Percentiles rank a stretch among this genome's conserved stretches.
These are phyloP conservation scores for Lachnellula occidentalis DNA, from an alignment of 2,329 filamentous ascomycete genomes.

Conservation along the genomic window DNA sequence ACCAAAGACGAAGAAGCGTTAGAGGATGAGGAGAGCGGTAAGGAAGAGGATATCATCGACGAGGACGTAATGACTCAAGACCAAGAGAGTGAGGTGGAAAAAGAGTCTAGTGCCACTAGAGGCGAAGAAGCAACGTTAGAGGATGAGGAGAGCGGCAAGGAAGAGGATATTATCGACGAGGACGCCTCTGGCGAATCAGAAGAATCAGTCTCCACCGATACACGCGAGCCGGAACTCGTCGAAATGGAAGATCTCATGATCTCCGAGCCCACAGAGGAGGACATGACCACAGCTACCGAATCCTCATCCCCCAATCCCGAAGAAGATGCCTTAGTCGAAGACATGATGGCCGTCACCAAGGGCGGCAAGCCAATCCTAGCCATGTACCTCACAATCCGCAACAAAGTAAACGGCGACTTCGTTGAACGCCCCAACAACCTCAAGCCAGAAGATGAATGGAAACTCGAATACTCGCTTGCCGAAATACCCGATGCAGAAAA, in stretches of 20 bases:
- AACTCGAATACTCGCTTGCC: conserved; percentile 70
- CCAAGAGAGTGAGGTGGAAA: conserved; percentile 19
- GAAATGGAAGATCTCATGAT: conserved; percentile 17
- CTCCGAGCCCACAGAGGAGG: background rate
- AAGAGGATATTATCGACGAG: background rate
- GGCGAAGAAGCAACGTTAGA: background rate
- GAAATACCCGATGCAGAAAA: conserved; percentile 45
- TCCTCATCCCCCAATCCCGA: background rate
- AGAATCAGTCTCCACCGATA: background rate
- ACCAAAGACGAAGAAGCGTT: conserved; percentile 10
- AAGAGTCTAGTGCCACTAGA: background rate
- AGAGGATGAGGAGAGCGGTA: conserved; percentile 23
- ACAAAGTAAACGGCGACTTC: conserved; percentile 61
- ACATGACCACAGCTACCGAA: background rate
- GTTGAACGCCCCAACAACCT: conserved; percentile 55
- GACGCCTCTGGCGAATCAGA: background rate
- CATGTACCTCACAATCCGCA: conserved; percentile 67
- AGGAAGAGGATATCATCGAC: conserved; percentile 26
- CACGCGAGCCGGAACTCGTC: background rate
- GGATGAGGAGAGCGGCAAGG: background rate
- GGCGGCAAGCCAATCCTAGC: conserved; percentile 14
- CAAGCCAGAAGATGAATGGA: conserved; percentile 51
- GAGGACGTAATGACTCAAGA: conserved; percentile 8
- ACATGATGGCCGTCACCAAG: background rate
- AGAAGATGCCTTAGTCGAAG: background rate